These are phyloP conservation scores for Aspergillus nanangensis DNA, from an alignment of 495 filamentous ascomycete species.

Conservation along the genomic window DNA sequence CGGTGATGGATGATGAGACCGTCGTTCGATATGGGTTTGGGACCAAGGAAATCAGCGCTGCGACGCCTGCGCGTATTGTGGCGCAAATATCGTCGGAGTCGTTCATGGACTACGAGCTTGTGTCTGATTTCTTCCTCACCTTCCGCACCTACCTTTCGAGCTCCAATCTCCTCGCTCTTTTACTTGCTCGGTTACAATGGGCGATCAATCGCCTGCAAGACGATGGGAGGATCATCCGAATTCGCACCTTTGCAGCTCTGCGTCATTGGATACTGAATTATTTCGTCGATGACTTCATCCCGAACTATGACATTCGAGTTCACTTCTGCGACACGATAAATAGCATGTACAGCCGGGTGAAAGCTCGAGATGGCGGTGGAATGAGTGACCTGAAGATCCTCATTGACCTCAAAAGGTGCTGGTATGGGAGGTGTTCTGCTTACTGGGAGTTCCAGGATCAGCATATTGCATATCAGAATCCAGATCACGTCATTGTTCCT, in stretches of 20 bases:
- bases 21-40: constrained; percentile 78
- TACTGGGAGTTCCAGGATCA: constrained; percentile 79
- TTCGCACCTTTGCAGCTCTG: constrained; percentile 92
- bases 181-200: constrained; percentile 84
- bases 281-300: constrained; percentile 90
- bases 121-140: constrained; percentile 98
- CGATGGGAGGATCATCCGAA: constrained; percentile 83
- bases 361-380: constrained; percentile 45
- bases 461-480: constrained; percentile 46
- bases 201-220: constrained; percentile 78
- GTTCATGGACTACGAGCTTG: constrained; percentile 94
- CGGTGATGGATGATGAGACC: constrained; percentile 65
- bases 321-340: constrained; percentile 84
- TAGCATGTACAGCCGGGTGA: constrained; percentile 61
- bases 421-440: constrained; percentile 82
- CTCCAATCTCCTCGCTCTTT: constrained; percentile 69
- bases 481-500: constrained; percentile 68
- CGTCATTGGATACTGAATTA: constrained; percentile 99
- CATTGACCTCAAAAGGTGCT: constrained; percentile 92
- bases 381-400: constrained; percentile 86
- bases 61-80: constrained; percentile 86
- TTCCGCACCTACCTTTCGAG: constrained; percentile 81
- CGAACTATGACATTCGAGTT: constrained; percentile 71
- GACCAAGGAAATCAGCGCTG: constrained; percentile 75
- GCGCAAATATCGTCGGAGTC: constrained; percentile 96